These are phyloP conservation scores for Alnus rubra DNA, from an alignment of 306 rosid species.

Conservation along the genomic window DNA sequence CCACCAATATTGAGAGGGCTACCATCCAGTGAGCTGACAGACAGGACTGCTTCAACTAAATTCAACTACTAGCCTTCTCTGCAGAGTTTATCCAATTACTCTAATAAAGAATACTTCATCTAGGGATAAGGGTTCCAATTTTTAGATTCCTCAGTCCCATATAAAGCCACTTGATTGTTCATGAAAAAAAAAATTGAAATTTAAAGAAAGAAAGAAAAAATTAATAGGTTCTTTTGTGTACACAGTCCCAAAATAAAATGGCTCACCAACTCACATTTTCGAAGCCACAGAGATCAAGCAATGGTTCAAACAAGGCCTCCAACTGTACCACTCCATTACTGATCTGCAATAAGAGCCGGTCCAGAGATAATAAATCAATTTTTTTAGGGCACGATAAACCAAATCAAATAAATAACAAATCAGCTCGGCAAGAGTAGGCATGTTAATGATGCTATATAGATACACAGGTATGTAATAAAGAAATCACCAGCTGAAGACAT, in stretches of 20 bases:
- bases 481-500: not conserved
- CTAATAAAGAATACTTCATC: not conserved
- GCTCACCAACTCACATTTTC: slow-evolving; percentile 66
- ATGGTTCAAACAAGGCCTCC: slow-evolving; percentile 68
- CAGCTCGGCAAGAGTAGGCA: slow-evolving; percentile 14
- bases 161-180: not conserved
- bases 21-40: slow-evolving; percentile 1
- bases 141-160: not conserved
- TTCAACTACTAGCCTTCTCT: not conserved
- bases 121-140: not conserved
- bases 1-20: not conserved
- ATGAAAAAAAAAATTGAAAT: slow-evolving; percentile 17
- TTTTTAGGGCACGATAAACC: slow-evolving; percentile 26
- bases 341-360: slow-evolving; percentile 47
- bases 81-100: not conserved
- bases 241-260: not conserved
- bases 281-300: slow-evolving; percentile 69
- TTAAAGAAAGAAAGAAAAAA: not conserved
- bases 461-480: not conserved
- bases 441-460: not conserved
- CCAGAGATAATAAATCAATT: not conserved
- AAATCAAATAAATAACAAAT: slow-evolving; percentile 27
- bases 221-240: not conserved
- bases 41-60: not conserved
- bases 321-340: slow-evolving; percentile 54